Conservation (phyloP, 805 yeast species). For the Saccharomycopsis malanga region DNA sequence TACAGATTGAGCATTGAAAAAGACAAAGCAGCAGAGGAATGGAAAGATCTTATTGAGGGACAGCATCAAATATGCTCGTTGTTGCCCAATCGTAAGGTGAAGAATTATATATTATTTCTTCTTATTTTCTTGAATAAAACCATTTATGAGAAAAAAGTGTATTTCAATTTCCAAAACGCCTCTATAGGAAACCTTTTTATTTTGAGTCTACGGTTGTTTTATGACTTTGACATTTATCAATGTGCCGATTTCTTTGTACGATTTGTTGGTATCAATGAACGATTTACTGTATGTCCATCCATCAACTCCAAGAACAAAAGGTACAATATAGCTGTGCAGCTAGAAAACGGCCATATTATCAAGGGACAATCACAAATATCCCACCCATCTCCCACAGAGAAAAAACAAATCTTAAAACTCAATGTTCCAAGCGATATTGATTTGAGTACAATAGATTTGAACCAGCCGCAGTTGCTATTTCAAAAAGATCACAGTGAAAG, state of each 20-base stretch:
- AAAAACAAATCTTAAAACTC: conserved; percentile 21
- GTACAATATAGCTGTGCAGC: conserved; percentile 74
- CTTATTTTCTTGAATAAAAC: conserved; percentile 1
- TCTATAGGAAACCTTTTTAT: conserved; percentile 79
- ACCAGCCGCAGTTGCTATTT: conserved; percentile 59
- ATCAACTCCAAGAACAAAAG: conserved; percentile 34
- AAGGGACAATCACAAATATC: conserved; percentile 93
- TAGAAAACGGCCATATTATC: conserved; percentile 62
- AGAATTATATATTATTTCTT: conserved; percentile 4
- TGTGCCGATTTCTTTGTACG: conserved; percentile 13
- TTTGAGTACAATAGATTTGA: conserved; percentile 22
- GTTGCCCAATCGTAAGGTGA: conserved; percentile 41
- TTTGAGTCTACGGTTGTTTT: conserved; percentile 73
- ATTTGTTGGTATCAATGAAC: conserved; percentile 10
- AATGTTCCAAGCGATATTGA: conserved; percentile 24
- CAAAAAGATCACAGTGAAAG: conserved; percentile 53
- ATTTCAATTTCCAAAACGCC: conserved; percentile 69
- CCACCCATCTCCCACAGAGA: conserved; percentile 51
- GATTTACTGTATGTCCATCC: conserved; percentile 15
- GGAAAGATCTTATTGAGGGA: conserved; percentile 78
- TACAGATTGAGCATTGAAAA: conserved; percentile 31
- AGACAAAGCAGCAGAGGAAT: conserved; percentile 53
- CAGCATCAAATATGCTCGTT: conserved; percentile 60
- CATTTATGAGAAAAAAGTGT: conserved; percentile 54
- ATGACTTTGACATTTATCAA: conserved; percentile 32